Base-by-base conservation (phyloP, 1,284 basidiomycete species). In the Melanopsichium pennsylvanicum region DNA sequence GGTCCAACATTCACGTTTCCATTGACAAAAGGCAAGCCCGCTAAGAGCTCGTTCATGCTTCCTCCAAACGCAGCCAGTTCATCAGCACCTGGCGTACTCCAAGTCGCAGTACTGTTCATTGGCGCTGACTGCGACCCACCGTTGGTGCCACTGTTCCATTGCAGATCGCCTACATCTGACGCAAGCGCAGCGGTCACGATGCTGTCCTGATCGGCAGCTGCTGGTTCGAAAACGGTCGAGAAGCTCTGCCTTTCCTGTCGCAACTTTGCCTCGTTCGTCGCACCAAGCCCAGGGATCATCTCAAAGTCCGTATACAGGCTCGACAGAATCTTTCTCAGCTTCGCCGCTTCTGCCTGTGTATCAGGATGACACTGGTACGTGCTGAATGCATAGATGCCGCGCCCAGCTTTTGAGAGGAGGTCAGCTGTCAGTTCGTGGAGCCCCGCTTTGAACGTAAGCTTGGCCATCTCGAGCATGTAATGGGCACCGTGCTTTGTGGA, bases 361-460 rank as follows among this genome's bases (percentile, higher is more conserved):
- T 67, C 63, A 2, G 63, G 57, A 34, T 67, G 63, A 18, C 50
- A 59, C 34, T 49, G 52, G 31, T 52, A 60, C 9, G 57, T 61
- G 48, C 63, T 48, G 37, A 60, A 61, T n/a, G 63, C 63, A 22
- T 61, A 67, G 18, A 67, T 48, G 37, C 26, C 48, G 21, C 35
- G 50, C 13, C 57, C 63, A 16, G 57, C 57, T 16, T 67, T 67
- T 3, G 41, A 47, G 7, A 61, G 48, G 13, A 67, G 48, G 34
- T 67, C 63, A 2, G 63, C 63, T 1, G 63, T 51, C 21, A 67
- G 57, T 36, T 67, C 57, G 45, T 47, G 52, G 26, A 67, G 22
- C 1, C 63, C 57, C 2, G 63, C 57, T 39, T 44, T 51, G 36
- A 40, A 44, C 8, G 48, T 56, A n/a, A 57, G 34, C 33, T 57